Evolutionary conservation across 306 rosid genomes (phyloP), one percentile per base, ranked within the genome.

Genomic region (Malus sieversii): DNA sequence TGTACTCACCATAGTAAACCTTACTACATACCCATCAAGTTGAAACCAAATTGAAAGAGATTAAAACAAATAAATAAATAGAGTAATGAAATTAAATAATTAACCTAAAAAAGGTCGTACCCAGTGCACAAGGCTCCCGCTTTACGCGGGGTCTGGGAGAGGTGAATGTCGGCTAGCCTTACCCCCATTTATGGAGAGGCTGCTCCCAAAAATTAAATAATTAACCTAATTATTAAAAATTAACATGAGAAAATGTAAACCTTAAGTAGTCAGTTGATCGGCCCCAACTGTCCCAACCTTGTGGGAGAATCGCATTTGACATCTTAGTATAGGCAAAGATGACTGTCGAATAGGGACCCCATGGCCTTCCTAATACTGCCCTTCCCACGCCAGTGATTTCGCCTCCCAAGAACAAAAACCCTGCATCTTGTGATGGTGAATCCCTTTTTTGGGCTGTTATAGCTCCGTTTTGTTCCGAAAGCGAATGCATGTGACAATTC

Each of bases 211-310:
- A 40, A 7, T 40, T 0, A 40, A 40, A 40, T 9, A 40, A 42
- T 9, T 42, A 42, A 42, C 12, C 3, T 42, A 42, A 3, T 6
- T 16, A 53, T 19, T 7, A 62, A 10, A 40, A 42, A 42, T 42
- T 42, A 42, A 42, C 12, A 2, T 42, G 45, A 42, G 45, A 38
- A 38, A 38, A 38, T 38, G 45, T 10, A 42, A n/a, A 58, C 63
- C 63, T 22, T 22, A 22, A 58, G 63, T 58, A 80, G 53, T 79
- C 84, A 76, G 80, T 10, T 58, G 63, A 23, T 23, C 23, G 14
- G 10, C 63, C 63, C 63, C 63, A 58, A 29, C 81, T 80, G 15
- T 87, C 91, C 91, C 91, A 87, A 22, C 91, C 91, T 63, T 83
- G 74, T 1, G 91, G 87, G 8, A 83, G 83, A 8, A 87, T 72